Evolutionary conservation across 1,139 yeast genomes (phyloP), one percentile per base, ranked within the genome.

Genomic region (Eremothecium cymbalariae): DNA sequence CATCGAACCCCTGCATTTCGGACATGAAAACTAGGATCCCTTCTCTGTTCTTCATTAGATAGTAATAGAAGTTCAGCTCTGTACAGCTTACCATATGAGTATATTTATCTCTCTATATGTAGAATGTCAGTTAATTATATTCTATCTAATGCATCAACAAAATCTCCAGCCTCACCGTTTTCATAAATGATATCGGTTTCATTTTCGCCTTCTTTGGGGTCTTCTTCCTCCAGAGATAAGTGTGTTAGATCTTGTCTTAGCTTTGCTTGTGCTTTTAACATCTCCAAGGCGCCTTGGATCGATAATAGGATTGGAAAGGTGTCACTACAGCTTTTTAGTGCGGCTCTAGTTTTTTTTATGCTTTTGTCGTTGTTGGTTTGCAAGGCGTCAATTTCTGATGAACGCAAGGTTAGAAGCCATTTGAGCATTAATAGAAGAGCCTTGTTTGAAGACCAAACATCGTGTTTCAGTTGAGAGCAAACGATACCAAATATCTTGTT

Each of bases 201-300:
- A 9, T 60, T 63, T 26, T 36, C 44, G n/a, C 32, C 43, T 3
- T 42, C 41, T 19, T 36, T 47, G 4, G 34, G 28, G 13, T 44
- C 45, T 12, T 37, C 41, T 6, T 38, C 47, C 26, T 41, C 43
- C 11, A 47, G 3, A 36, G 46, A 28, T 23, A 53, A 8, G 9
- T 43, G 39, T 6, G 56, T 41, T 17, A 76, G 62, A 39, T 77
- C 84, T 24, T 69, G 64, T 50, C 93, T 75, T 44, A 85, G 62
- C 35, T 70, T 73, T 37, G 79, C 67, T 57, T 85, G 96, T 18
- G 86, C 79, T 44, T 74, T 70, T 31, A 88, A 65, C 64, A 90
- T 70, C 45, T 76, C 80, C 41, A 90, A 63, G 46, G 94, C 74
- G 33, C 96, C 96, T 55, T 88, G 94, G 33, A 90, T 68, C 31